Conservation (phyloP, 768 basidiomycete genomes). For the Candolleomyces aberdarensis region DNA sequence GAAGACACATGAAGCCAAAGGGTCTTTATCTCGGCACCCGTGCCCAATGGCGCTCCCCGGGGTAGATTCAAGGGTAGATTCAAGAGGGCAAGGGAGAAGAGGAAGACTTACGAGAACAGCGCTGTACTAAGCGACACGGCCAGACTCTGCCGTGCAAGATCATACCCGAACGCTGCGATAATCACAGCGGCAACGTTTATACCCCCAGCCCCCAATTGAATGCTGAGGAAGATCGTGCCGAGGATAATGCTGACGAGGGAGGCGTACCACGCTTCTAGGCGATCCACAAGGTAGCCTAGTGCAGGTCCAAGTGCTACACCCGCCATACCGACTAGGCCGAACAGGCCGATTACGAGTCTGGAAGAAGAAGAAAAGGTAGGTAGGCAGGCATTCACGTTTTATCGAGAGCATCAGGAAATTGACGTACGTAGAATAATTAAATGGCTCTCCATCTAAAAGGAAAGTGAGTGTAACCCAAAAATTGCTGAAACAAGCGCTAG, state of each 20-base stretch:
- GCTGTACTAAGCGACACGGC: conserved; percentile 65
- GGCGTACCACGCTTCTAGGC: conserved; percentile 74
- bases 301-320: conserved; percentile 70
- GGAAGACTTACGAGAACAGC: conserved; percentile 46
- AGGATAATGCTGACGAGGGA: conserved; percentile 52
- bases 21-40: too few species aligned
- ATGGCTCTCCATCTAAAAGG: conserved; percentile 72
- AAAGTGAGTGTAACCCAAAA: conserved; percentile 82
- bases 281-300: conserved; percentile 66
- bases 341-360: conserved; percentile 62
- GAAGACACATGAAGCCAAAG: too few species aligned
- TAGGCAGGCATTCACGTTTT: neutral
- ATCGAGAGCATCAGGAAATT: neutral
- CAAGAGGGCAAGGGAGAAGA: neutral
- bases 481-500: conserved; percentile 55
- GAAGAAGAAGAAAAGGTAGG: neutral
- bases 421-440: conserved; percentile 71
- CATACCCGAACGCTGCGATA: conserved; percentile 67
- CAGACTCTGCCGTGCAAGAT: conserved; percentile 69
- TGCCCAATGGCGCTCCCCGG: too few species aligned
- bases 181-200: conserved; percentile 69
- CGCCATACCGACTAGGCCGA: conserved; percentile 70
- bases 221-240: conserved; percentile 49
- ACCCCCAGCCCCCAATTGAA: conserved; percentile 71
- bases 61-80: too few species aligned